Evolutionary conservation across 108 stramenopile genomes (phyloP), one percentile per base, ranked within the genome.

Genomic region (Cyclotella choctawhatcheeana): DNA sequence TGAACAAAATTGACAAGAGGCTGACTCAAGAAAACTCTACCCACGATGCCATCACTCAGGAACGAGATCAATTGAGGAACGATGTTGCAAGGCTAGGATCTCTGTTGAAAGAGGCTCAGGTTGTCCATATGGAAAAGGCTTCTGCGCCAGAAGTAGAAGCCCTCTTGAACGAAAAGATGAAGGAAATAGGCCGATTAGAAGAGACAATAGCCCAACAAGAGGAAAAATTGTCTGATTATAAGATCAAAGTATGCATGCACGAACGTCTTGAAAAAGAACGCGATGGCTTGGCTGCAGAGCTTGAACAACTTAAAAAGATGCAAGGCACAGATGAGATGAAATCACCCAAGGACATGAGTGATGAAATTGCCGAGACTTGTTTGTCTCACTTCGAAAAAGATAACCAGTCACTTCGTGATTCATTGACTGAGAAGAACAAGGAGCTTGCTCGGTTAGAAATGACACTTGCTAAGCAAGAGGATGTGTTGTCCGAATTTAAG

Each of bases 281-380:
- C 6, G 54, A 69, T 69, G 16, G 44, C 0, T 30, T 69, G 55
- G 18, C 35, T 4, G 29, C 26, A 44, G 67, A 69, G 54, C 43
- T 69, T 0, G 6, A 24, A 2, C 16, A 10, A 30, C 21, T 69
- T 35, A 69, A 55, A 43, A 31, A 25, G 1, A 18, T 48, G 17
- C 16, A 48, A 48, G 4, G 47, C 8, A 48, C 4, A 48, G 47
- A 48, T 48, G 4, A n/a, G 47, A 48, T 4, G 17, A n/a, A 10
- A n/a, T 10, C 47, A 17, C 47, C 47, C 6, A 40, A 40, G 37
- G 12, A 40, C 12, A 6, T 40, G 12, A 40, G 12, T 40, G 37
- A 40, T 40, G 37, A 40, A 12, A 40, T 40, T 12, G 37, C 12
- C 37, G 37, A 40, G 12, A 30, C 12, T 30, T 30, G 27, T 30